Percentiles rank a stretch among this genome's conserved stretches.
These are phyloP conservation scores for Nicotiana noctiflora DNA, from an alignment of 257 asterid genomes.

Conservation along the genomic window DNA sequence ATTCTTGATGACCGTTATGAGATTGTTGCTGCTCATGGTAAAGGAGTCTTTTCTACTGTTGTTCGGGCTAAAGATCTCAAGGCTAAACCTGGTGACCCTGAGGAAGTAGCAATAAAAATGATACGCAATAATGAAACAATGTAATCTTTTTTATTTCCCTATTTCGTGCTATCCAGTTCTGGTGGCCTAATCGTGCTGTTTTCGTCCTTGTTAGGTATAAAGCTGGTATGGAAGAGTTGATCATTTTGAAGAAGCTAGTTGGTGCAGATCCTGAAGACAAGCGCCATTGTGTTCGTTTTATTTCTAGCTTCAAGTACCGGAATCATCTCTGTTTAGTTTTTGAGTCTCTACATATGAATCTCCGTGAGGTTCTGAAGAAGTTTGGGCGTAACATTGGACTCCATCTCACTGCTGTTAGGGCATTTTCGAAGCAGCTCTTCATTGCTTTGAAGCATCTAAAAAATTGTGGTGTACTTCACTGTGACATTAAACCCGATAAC, in stretches of 20 bases:
- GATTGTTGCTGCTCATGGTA: conserved; percentile 96
- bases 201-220: conserved; percentile 55
- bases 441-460: conserved; percentile 84
- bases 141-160: conserved; percentile 35
- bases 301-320: conserved; percentile 93
- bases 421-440: conserved; percentile 97
- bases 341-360: conserved; percentile 99
- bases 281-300: conserved; percentile 94
- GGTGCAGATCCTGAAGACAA: conserved; percentile 94
- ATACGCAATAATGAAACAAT: conserved; percentile 92
- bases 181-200: background rate
- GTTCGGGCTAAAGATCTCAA: conserved; percentile 98
- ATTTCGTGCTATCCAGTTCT: conserved; percentile 8
- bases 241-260: conserved; percentile 81
- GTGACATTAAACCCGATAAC: conserved; percentile 98
- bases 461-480: conserved; percentile 96
- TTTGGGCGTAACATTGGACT: conserved; percentile 99
- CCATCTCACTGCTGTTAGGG: conserved; percentile 94
- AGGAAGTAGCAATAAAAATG: conserved; percentile 92
- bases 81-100: conserved; percentile 61
- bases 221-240: conserved; percentile 95
- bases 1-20: conserved; percentile 84
- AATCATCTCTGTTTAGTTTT: conserved; percentile 98
- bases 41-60: conserved; percentile 93
- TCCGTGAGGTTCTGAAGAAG: conserved; percentile 97